These are phyloP conservation scores for Pseudoperonospora humuli DNA, from an alignment of 352 stramenopile genomes.

Conservation along the genomic window DNA sequence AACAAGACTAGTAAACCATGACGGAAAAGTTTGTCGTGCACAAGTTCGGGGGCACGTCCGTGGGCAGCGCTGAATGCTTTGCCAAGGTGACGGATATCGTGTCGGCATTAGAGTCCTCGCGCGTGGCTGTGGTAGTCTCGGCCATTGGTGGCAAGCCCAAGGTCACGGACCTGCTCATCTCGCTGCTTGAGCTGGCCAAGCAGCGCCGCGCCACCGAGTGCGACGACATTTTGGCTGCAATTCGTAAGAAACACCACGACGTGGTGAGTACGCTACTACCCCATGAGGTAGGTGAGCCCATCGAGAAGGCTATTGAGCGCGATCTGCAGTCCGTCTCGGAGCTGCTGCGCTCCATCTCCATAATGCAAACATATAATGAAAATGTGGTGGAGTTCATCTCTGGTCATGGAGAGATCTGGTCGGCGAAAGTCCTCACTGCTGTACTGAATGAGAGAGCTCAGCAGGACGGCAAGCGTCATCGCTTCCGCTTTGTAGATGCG, in stretches of 20 bases:
- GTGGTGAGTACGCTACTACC: slow-evolving; percentile 65
- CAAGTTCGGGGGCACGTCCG: slow-evolving; percentile 96
- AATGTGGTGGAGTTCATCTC: slow-evolving; percentile 90
- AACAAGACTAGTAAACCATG: slow-evolving; percentile 12
- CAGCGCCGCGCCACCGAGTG: slow-evolving; percentile 64
- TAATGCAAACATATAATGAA: slow-evolving; percentile 84
- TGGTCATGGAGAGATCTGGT: slow-evolving; percentile 96
- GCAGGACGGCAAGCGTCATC: slow-evolving; percentile 40
- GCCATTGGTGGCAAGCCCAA: slow-evolving; percentile 96
- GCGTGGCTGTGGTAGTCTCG: slow-evolving; percentile 87
- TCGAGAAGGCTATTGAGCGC: slow-evolving; percentile 49
- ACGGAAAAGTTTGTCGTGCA: slow-evolving; percentile 87
- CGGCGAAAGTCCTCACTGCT: slow-evolving; percentile 84
- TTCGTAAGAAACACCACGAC: slow-evolving; percentile 72
- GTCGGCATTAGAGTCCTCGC: slow-evolving; percentile 30
- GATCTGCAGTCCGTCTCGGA: slow-evolving; percentile 70
- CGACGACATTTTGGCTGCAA: slow-evolving; percentile 54
- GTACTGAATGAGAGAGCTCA: slow-evolving; percentile 48
- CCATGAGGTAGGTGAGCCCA: slow-evolving; percentile 34
- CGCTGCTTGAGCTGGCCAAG: slow-evolving; percentile 83
- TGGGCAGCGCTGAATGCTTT: slow-evolving; percentile 91
- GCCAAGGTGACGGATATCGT: slow-evolving; percentile 73
- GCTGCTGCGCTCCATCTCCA: slow-evolving; percentile 78
- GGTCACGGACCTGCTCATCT: slow-evolving; percentile 92
- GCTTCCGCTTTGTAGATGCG: slow-evolving; percentile 90